Conservation (phyloP, 1,284 basidiomycete genomes). For the Ceratobasidium sp. region DNA sequence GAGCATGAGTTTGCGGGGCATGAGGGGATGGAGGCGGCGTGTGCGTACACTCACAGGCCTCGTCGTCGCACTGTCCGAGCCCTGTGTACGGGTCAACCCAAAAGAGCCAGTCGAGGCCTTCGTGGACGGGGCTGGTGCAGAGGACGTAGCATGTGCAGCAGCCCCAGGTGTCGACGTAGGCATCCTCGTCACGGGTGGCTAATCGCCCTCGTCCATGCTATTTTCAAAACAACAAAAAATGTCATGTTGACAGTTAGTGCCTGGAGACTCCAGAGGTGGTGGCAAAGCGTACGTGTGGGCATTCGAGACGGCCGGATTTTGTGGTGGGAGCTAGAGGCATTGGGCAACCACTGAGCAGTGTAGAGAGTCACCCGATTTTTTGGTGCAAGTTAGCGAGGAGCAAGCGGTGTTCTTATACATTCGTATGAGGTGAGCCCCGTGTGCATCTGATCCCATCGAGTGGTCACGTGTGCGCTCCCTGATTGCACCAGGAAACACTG, state of each 20-base stretch:
- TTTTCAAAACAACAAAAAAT: not conserved
- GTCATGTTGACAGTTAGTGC: too few species aligned
- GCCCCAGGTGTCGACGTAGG: slow-evolving; percentile 37
- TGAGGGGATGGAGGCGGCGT: not conserved
- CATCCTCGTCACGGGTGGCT: slow-evolving; percentile 36
- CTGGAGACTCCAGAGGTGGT: too few species aligned
- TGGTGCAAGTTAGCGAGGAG: not conserved
- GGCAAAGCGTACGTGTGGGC: slow-evolving; percentile 21
- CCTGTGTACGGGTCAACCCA: slow-evolving; percentile 37
- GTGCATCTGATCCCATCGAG: slow-evolving; percentile 27
- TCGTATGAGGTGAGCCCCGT: not conserved
- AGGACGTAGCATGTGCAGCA: slow-evolving; percentile 39
- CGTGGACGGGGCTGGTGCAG: slow-evolving; percentile 26
- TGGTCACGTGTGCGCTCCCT: slow-evolving; percentile 21
- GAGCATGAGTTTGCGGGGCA: not conserved
- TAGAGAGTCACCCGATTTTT: not conserved
- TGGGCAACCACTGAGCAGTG: not conserved
- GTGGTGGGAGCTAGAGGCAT: slow-evolving; percentile 35
- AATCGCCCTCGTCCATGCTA: slow-evolving; percentile 34
- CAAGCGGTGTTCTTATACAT: slow-evolving; percentile 23
- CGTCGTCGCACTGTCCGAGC: slow-evolving; percentile 36
- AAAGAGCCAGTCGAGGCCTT: slow-evolving; percentile 34
- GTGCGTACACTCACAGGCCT: slow-evolving; percentile 41
- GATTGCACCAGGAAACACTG: not conserved
- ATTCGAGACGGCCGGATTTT: slow-evolving; percentile 23